These are phyloP conservation scores for Scheffersomyces illinoinensis DNA, from an alignment of 1,139 yeast genomes.

Conservation along the genomic window DNA sequence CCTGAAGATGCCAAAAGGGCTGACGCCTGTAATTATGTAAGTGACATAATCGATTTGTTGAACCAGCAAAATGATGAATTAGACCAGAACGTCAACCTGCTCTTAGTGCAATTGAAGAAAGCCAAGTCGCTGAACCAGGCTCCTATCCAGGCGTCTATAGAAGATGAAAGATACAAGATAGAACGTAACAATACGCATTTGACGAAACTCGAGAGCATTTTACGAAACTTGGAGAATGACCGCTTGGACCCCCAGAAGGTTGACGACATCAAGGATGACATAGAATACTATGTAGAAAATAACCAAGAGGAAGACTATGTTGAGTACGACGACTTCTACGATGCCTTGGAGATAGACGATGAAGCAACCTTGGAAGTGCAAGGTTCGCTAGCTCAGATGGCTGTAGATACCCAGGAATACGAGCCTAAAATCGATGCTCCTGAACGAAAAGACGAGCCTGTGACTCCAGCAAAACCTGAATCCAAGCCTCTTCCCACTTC, in stretches of 20 bases:
- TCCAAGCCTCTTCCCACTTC: constrained; percentile 11
- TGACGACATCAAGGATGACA: constrained; percentile 82
- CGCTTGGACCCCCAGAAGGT: constrained; percentile 79
- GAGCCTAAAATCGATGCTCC: constrained; percentile 3
- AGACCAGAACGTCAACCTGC: constrained; percentile 73
- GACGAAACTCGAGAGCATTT: constrained; percentile 71
- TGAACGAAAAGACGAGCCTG: background rate
- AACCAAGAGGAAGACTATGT: constrained; percentile 96
- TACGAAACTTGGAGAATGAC: constrained; percentile 80
- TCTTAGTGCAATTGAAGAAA: constrained; percentile 46
- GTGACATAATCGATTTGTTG: constrained; percentile 76
- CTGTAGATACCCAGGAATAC: constrained; percentile 29
- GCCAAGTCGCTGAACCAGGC: constrained; percentile 47
- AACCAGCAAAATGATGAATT: constrained; percentile 78
- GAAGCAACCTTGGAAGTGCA: constrained; percentile 49
- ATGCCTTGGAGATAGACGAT: constrained; percentile 77
- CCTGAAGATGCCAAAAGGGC: constrained; percentile 73
- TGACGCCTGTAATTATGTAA: constrained; percentile 73
- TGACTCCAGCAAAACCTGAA: constrained; percentile 5
- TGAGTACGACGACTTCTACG: constrained; percentile 93
- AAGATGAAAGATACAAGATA: constrained; percentile 61
- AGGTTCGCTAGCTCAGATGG: constrained; percentile 48
- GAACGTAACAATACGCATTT: constrained; percentile 84
- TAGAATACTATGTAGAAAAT: constrained; percentile 90
- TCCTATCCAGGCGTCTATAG: constrained; percentile 50